Evolutionary conservation across 2,329 filamentous ascomycete genomes (phyloP), one percentile per base, ranked within the genome.

Genomic region (Sphaerostilbella broomeana): DNA sequence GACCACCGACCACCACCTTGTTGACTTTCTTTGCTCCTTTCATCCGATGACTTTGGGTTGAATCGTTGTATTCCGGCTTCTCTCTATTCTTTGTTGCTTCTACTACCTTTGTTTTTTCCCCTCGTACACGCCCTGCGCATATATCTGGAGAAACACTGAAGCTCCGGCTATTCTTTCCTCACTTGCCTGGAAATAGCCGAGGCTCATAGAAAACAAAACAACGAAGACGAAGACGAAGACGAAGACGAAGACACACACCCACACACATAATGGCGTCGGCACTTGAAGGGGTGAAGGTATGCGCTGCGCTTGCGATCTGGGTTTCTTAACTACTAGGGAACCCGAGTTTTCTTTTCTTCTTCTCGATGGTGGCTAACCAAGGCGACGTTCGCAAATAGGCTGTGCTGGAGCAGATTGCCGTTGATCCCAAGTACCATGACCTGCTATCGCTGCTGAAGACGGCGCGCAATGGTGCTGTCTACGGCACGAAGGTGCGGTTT

Each of bases 401-500:
- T 51, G 71, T 75, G 46, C 67, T 89, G 52, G 87, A 94, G 67
- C 74, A 75, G 51, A 72, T 95, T 41, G 71, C 89, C 50, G 76
- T 92, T 46, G 80, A 97, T 60, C 88, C 89, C 5, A 74, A 79
- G 50, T 86, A 95, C 66, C 86, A 92, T 55, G 86, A 92, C 54
- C 61, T 88, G 40, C 77, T 98, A 46, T 79, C 86, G 42, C 73
- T 98, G 51, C 62, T 95, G 62, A 98, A 98, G 75, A 87, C 81
- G 55, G 84, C 92, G 51, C 87, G 92, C 65, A 98, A 97, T 79
- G 92, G 92, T 62, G 81, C 89, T 50, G 87, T 98, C 47, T 98
- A 98, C 67, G 92, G 92, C 45, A 80, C 86, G 54, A 97, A 97
- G 77, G 87, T 98, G 63, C 89, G 92, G 48, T 97, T 98, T 68